Base-by-base conservation (phyloP, 2,329 filamentous ascomycete genomes). In the Chrysoporthe cubensis region DNA sequence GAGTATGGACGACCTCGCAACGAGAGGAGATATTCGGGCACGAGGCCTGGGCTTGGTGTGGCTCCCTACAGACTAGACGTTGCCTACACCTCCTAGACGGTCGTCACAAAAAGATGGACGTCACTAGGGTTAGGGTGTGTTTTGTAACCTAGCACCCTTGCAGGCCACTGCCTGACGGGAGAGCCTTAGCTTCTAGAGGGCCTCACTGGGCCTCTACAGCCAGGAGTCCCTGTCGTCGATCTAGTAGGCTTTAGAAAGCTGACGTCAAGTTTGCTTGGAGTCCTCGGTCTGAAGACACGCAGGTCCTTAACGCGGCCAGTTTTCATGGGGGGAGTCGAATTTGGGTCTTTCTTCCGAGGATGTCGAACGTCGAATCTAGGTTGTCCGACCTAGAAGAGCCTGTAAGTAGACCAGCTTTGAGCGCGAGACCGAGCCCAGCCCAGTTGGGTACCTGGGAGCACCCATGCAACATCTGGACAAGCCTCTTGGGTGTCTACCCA, bases 101-200 rank as follows among this genome's bases (percentile, higher is more conserved):
- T 7, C 16, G n/a, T 11, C 3, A 16, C 13, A 42, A 57, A 26
- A 48, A 56, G 13, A 2, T 0, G 3, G 7, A 50, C 21, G 56
- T 21, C 11, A 9, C 4, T 21, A 67, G 65, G 65, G 65, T 67
- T 67, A 64, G 60, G 65, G 65, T 46, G 65, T 46, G 2, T n/a
- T 32, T 40, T 21, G 14, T 5, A 4, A 14, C 4, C 16, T 40
- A 14, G n/a, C n/a, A 59, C 57, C 50, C 50, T 26, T 50, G 9
- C 48, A n/a, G n/a, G n/a, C 43, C 43, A 13, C 43, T 18, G 43
- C 43, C 43, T 11, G 13, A 26, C 26, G 26, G 26, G 26, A 26
- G 1, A 26, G 26, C 3, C 43, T 18, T n/a, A 18, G 44, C 44
- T 18, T 46, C 44, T 46, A 18, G 11, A 44, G 16, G 43, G 43